phyloP scores from a whole-genome alignment of 208 protist species.

The Crithidia acanthocephali region DNA sequence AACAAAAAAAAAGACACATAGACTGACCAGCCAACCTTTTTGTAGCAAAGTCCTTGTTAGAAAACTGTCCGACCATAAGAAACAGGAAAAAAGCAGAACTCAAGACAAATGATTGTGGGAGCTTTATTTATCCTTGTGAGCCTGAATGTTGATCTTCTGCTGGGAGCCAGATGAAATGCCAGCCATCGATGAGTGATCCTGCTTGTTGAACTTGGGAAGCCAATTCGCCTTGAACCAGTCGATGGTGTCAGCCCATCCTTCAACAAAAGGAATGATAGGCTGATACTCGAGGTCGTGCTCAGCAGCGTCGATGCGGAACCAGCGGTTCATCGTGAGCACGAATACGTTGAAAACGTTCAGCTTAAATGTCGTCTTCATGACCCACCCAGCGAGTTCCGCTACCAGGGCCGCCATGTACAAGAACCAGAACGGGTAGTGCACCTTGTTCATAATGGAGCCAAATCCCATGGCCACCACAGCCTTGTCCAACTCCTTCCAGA shows the following conservation, averaged over 20 bases:
- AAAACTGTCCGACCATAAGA: background rate
- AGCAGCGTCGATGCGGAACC: slow-evolving; percentile 93
- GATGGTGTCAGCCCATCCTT: slow-evolving; percentile 92
- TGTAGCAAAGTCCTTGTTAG: too few species aligned
- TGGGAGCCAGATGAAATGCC: slow-evolving; percentile 80
- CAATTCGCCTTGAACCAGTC: slow-evolving; percentile 91
- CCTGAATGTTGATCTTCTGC: slow-evolving; percentile 93
- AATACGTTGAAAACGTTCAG: slow-evolving; percentile 95
- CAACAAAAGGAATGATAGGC: slow-evolving; percentile 88
- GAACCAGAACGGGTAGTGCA: slow-evolving; percentile 91
- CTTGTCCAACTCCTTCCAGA: slow-evolving; percentile 94
- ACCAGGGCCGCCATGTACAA: slow-evolving; percentile 85
- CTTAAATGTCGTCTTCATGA: slow-evolving; percentile 88
- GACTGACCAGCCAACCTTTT: too few species aligned
- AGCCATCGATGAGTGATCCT: slow-evolving; percentile 63
- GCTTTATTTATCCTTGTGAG: slow-evolving; percentile 29
- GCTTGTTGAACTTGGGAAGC: slow-evolving; percentile 84
- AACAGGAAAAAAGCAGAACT: too few species aligned
- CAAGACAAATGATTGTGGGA: background rate
- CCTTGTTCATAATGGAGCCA: slow-evolving; percentile 75
- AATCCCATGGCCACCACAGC: slow-evolving; percentile 91
- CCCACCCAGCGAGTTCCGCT: slow-evolving; percentile 70
- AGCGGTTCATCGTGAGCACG: slow-evolving; percentile 96
- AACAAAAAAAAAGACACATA: too few species aligned
- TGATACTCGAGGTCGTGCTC: slow-evolving; percentile 87